Evolutionary conservation across 306 rosid species (phyloP), one percentile per base, ranked within the genome.

Genomic region (Medicago lupulina): DNA sequence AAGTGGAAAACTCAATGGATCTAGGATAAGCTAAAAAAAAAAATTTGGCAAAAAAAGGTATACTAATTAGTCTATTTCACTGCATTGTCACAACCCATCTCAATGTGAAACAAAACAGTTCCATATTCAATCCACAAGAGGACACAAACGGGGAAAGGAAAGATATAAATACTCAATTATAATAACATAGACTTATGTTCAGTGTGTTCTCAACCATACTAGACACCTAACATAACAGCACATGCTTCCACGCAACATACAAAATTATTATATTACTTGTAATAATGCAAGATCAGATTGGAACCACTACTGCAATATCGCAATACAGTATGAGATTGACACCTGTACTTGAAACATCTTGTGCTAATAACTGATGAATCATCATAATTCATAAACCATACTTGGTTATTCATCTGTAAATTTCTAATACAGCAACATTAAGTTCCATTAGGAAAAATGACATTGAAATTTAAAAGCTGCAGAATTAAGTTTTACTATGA

Each of bases 401-500:
- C 28, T 12, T 54, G 68, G 43, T 55, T 25, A 40, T 61, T 61
- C 65, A 39, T 53, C 38, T 51, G 73, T 63, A 18, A 53, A 65
- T 23, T 73, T 72, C 51, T 16, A 11, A 54, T 44, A 62, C 67
- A 47, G 25, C 7, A 61, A 40, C 49, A 71, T 18, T 54, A 31
- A 49, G 28, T 51, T 51, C 41, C 67, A 71, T 79, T 16, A 25
- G 53, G 78, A 62, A 40, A 79, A 38, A 50, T 38, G 59, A 40
- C 57, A 36, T 8, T 12, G 36, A 61, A 79, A 64, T 17, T 62
- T 41, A 38, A 71, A 53, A 39, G n/a, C 28, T 40, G 66, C 44
- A 79, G 7, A 64, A 15, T 53, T 41, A 72, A 71, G 51, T 39
- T 71, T 50, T 61, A 71, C 58, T 71, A 16, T 79, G 39, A 59